Conservation (phyloP, 139 green algal genomes). For the Haematococcus lacustris region DNA sequence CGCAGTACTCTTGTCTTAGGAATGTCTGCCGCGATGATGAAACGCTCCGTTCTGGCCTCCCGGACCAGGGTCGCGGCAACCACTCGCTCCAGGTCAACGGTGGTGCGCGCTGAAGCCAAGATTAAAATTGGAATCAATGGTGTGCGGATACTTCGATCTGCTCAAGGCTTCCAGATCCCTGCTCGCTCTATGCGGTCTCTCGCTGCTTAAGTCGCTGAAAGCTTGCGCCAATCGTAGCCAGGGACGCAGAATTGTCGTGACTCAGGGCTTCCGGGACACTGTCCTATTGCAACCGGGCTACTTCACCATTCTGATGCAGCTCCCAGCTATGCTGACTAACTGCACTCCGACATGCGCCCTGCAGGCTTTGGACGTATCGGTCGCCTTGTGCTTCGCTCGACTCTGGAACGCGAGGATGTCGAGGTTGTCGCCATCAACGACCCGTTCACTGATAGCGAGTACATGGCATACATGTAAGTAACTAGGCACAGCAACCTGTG, state of each 20-base stretch:
- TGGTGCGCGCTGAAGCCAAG: background rate
- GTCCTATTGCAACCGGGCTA: background rate
- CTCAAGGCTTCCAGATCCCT: no score
- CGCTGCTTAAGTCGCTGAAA: background rate
- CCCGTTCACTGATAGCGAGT: background rate
- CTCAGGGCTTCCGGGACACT: background rate
- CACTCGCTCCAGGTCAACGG: background rate
- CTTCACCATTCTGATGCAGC: background rate
- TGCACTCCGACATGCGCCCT: background rate
- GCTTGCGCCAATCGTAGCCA: background rate
- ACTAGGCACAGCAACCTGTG: no score
- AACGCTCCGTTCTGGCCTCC: no score
- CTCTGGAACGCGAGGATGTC: background rate
- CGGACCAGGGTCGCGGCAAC: no score
- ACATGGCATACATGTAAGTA: constrained; percentile 72
- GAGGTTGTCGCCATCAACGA: background rate
- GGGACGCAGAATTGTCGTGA: background rate
- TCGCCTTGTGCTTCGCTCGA: background rate
- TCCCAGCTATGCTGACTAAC: background rate
- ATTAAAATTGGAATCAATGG: background rate
- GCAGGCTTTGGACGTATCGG: background rate
- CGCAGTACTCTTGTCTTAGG: no score
- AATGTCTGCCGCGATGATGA: no score
- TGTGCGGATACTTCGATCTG: constrained; percentile 17
- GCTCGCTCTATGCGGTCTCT: background rate